Conservation (phyloP, 192 early-diverging fungal species). For the Paraglomus brasilianum region DNA sequence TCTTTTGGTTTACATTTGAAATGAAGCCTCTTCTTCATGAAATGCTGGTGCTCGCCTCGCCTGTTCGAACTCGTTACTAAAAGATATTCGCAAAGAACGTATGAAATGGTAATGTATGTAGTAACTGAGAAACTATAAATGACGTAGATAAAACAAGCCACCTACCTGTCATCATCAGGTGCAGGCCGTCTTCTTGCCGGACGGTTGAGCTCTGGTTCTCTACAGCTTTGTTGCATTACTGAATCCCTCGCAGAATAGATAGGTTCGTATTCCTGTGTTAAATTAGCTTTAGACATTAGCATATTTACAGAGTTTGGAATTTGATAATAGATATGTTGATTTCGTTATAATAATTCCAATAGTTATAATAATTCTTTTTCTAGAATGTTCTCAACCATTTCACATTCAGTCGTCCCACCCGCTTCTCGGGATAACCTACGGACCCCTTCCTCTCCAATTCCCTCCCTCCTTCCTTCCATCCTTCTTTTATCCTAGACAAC, state of each 20-base stretch:
- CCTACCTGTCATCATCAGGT: constrained; percentile 55
- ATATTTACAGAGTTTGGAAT: constrained; percentile 1
- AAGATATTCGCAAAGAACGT: background rate
- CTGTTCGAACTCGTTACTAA: constrained; percentile 26
- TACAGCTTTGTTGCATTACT: constrained; percentile 39
- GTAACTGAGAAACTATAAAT: background rate
- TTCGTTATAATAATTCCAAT: too few relatives aligned
- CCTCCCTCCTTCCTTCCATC: background rate
- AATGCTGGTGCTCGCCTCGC: constrained; percentile 20
- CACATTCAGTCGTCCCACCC: too few relatives aligned
- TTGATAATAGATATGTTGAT: background rate
- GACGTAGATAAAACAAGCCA: background rate
- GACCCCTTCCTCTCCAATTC: background rate
- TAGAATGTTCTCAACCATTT: too few relatives aligned
- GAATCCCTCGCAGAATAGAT: constrained; percentile 66
- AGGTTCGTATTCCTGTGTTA: constrained; percentile 73
- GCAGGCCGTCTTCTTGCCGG: constrained; percentile 52
- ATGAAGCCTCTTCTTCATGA: constrained; percentile 8
- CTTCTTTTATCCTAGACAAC: too few relatives aligned
- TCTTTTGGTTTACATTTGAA: too few relatives aligned
- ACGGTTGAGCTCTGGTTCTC: constrained; percentile 45
- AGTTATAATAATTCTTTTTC: too few relatives aligned
- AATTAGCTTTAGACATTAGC: constrained; percentile 13
- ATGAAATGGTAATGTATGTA: background rate
- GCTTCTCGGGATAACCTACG: too few relatives aligned